Base-by-base conservation (phyloP, 768 basidiomycete species). In the Boletus sp. region DNA sequence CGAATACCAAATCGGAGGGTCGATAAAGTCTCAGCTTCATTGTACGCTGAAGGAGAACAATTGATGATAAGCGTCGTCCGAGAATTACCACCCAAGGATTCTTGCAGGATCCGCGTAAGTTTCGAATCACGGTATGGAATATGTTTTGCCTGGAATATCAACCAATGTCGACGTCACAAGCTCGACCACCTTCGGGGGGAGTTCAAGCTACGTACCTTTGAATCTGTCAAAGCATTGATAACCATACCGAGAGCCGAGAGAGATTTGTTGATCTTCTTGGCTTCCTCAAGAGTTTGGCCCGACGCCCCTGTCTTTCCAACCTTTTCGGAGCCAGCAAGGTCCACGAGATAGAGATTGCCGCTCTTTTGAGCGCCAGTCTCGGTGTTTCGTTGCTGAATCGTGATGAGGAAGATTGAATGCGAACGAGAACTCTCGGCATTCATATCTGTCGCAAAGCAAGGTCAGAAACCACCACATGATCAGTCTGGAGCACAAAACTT, bases 241-340 rank as follows among this genome's bases (percentile, higher is more conserved):
- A 99, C 97, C 94, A 98, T 98, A 35, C 97, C 97, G 58, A 99
- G 82, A 11, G 97, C 97, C 17, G 93, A 96, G 27, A 99, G 76
- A 29, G 90, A 93, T 74, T 99, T 99, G 78, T 99, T 99, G 76
- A 99, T 99, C 81, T 99, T 99, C 85, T 99, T 99, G 14, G 97
- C 97, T 74, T 99, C 97, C 72, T 99, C 97, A 8, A 99, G 76
- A 25, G 97, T 99, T 71, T 99, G 98, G 1, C 97, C 97, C 3
- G 95, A 98, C 47, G 97, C 97, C 19, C 97, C 97, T 39, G 97
- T 99, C 79, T 99, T 99, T 45, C 96, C 96, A 53, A 99, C 95
- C 75, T 99, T 99, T 74, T 99, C 97, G 21, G 93, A 97, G 64
- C 97, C 97, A 52, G 97, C 97, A 59, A 99, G 78, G 79, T 99